These are phyloP conservation scores for Phytophthora syringae DNA, from an alignment of 352 stramenopile species.

Conservation along the genomic window DNA sequence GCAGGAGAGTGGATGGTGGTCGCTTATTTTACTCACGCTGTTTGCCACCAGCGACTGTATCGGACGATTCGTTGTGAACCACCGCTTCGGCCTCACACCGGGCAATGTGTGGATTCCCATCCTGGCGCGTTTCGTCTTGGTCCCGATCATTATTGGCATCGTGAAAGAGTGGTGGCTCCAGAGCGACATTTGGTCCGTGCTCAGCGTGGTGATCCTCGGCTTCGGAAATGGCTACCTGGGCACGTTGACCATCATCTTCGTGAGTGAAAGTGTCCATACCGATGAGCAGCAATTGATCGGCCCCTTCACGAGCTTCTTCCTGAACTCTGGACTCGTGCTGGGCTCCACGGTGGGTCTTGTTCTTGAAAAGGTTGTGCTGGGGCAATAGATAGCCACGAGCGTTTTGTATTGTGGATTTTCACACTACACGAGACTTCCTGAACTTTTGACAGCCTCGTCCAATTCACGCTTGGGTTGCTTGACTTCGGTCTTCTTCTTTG, in stretches of 20 bases:
- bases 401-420: background rate
- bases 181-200: slow-evolving; percentile 74
- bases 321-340: slow-evolving; percentile 86
- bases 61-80: slow-evolving; percentile 74
- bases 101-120: slow-evolving; percentile 73
- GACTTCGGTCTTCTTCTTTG: slow-evolving; percentile 36
- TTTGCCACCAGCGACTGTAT: slow-evolving; percentile 79
- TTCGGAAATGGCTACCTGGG: slow-evolving; percentile 85
- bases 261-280: slow-evolving; percentile 77
- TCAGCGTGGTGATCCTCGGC: slow-evolving; percentile 73
- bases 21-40: slow-evolving; percentile 78
- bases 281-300: slow-evolving; percentile 79
- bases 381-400: slow-evolving; percentile 22
- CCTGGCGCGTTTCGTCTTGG: slow-evolving; percentile 59
- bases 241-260: slow-evolving; percentile 82
- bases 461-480: slow-evolving; percentile 32
- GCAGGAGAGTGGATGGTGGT: slow-evolving; percentile 80
- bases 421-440: slow-evolving; percentile 12
- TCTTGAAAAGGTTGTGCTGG: slow-evolving; percentile 66
- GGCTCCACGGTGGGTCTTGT: slow-evolving; percentile 71
- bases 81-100: slow-evolving; percentile 67
- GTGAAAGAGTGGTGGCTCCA: slow-evolving; percentile 76
- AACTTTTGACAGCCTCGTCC: background rate
- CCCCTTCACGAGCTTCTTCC: slow-evolving; percentile 86
- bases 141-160: slow-evolving; percentile 74